Base-by-base conservation (phyloP, 345 rosid species). In the Citrus sp. region DNA sequence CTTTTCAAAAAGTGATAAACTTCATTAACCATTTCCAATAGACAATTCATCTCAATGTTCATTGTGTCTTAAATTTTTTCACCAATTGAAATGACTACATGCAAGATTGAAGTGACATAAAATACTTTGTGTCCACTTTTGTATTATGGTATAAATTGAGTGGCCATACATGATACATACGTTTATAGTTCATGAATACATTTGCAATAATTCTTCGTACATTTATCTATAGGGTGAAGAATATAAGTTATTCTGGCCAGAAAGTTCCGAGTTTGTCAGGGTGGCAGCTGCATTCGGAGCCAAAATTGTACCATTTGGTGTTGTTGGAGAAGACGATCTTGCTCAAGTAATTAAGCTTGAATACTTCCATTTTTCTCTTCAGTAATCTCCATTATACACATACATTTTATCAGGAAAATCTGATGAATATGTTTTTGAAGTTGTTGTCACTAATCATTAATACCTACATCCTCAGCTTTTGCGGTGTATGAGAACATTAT, bases 241-340 rank as follows among this genome's bases (percentile, higher is more conserved):
- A 72, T 89, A 93, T 78, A 90, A 89, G 88, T 77, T 90, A 69
- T 73, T 90, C 78, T 93, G 97, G 98, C 98, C 97, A 16, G 89
- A 93, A 56, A 90, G 83, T 27, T 80, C 87, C 5, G 98, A 92
- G 79, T 92, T 93, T 82, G 92, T 92, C 46, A 93, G 95, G 80
- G 88, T 87, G 84, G 98, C 98, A 58, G 92, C 98, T 27, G 87
- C 84, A 79, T 92, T 93, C 75, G 93, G 92, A 67, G 95, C 97
- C 71, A 93, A 87, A 67, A 93, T 92, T 37, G 84, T 93, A 28
- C 98, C 97, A 66, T 92, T 92, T 75, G 91, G 92, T 58, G 82
- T 82, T 6, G 88, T 93, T 55, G 97, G 98, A 81, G 98, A 92
- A 83, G 98, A 93, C 77, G 98, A 93, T 84, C 14, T 92, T 27